A percentile compares a stretch with the other conserved stretches of the same genome.
Evolutionary conservation across 768 basidiomycete species (phyloP).

Genomic region (Arthromyces matolae): DNA sequence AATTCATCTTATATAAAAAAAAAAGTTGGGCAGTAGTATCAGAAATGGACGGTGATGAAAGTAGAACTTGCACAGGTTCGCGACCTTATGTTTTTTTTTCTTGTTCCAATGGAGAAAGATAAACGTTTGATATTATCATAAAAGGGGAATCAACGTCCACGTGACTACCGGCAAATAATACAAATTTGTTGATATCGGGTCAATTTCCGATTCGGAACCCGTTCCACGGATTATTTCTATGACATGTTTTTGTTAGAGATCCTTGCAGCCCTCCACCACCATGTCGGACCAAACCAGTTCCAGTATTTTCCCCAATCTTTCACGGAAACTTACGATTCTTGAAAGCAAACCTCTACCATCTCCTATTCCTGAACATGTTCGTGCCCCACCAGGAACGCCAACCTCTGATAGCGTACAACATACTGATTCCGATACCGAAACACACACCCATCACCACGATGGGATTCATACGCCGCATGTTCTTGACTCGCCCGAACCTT

Average conservation of each 20-base stretch:
- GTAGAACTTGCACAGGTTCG: too few species aligned
- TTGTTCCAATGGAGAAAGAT: too few species aligned
- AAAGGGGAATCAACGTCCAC: too few species aligned
- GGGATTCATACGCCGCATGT: not conserved
- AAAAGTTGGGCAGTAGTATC: not conserved
- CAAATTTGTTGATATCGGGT: too few species aligned
- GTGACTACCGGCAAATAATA: too few species aligned
- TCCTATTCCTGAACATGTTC: constrained; percentile 5
- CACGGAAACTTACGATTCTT: constrained; percentile 7
- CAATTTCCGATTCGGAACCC: too few species aligned
- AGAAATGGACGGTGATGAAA: too few species aligned
- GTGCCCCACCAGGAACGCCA: constrained; percentile 15
- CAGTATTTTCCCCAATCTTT: not conserved
- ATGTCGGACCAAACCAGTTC: constrained; percentile 2
- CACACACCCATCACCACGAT: not conserved
- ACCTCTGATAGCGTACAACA: constrained; percentile 3
- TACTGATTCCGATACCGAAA: constrained; percentile 2
- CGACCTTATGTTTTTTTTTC: too few species aligned
- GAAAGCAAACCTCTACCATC: constrained; percentile 7
- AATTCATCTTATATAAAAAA: not conserved
- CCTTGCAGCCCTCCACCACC: not conserved
- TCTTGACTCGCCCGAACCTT: not conserved
- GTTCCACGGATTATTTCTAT: too few species aligned
- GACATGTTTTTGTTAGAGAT: not conserved
- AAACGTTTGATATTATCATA: too few species aligned